Evolutionary conservation across 148 eudicot genomes (phyloP), one percentile per base, ranked within the genome.

Genomic region (Cornus controversa): DNA sequence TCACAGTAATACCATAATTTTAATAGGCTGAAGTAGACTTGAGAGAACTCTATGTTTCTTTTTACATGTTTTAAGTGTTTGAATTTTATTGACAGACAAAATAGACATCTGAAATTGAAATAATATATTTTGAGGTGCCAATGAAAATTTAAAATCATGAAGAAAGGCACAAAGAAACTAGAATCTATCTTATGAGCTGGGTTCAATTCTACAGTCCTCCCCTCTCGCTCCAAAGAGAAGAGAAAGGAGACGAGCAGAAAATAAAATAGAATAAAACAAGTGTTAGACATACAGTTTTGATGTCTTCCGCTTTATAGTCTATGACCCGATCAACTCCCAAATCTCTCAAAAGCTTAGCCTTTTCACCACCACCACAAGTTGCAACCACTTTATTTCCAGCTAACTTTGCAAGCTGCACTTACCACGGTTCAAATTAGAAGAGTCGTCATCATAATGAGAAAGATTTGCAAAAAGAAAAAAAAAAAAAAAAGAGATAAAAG

Each of bases 321-420:
- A 95, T 95, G 78, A 95, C 94, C 73, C 98, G 92, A 84, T 95
- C 98, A 83, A 87, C 99, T 81, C 97, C 97, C 84, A 95, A 80
- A 77, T 81, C 82, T 82, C 83, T 91, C 86, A 95, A 78, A 74
- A 90, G 87, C 67, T 24, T 73, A 58, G 98, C 94, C 89, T 95
- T 93, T 71, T 89, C 96, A 84, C 85, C 81, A 65, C 98, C 98
- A 83, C 99, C 99, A 79, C 99, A 95, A 47, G 99, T 95, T 69
- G 99, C 99, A 71, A 95, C 86, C 62, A 93, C 93, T 83, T 81
- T 95, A 83, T 95, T 95, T 84, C 99, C 99, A 81, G 93, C 92
- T 84, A 95, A 75, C 83, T 95, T 95, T 70, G 97, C 99, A 77
- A 95, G 91, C 98, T 95, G 89, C 89, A 86, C 18, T 70, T 64